Conservation (phyloP, 2,329 filamentous ascomycete genomes). For the Neofusicoccum parvum region DNA sequence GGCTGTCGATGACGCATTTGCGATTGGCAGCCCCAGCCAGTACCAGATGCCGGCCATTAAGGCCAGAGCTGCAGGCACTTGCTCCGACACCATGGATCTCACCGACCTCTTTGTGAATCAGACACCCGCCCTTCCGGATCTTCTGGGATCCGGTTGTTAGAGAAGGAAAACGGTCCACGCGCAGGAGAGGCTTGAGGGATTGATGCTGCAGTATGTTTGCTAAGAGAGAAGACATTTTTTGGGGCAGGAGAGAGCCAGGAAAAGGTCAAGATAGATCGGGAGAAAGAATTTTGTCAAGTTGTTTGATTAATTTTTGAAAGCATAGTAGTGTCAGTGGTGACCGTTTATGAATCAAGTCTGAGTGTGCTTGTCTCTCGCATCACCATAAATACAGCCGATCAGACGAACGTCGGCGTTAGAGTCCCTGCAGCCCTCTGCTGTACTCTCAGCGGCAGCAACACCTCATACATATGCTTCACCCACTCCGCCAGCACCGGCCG, state of each 20-base stretch:
- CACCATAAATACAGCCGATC: not conserved
- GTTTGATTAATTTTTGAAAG: no score
- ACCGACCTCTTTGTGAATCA: not conserved
- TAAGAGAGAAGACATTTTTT: no score
- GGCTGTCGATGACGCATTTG: not conserved
- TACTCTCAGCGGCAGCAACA: slow-evolving; percentile 54
- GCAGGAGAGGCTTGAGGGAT: no score
- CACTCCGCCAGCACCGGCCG: slow-evolving; percentile 58
- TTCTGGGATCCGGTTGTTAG: not conserved
- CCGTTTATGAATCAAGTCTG: no score
- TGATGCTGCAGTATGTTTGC: no score
- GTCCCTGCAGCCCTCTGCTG: slow-evolving; percentile 44
- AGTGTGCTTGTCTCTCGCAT: no score
- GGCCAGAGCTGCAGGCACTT: not conserved
- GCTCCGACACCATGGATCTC: not conserved
- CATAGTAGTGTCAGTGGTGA: no score
- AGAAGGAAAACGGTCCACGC: not conserved
- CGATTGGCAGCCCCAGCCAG: not conserved
- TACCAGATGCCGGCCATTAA: not conserved
- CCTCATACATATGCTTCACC: slow-evolving; percentile 58
- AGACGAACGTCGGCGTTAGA: slow-evolving; percentile 38
- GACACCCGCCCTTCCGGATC: not conserved
- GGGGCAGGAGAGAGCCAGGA: no score
- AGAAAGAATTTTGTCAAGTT: no score
- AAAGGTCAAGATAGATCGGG: no score